These are phyloP conservation scores for Nigrospora sphaerica DNA, from an alignment of 2,329 filamentous ascomycete genomes.

Conservation along the genomic window DNA sequence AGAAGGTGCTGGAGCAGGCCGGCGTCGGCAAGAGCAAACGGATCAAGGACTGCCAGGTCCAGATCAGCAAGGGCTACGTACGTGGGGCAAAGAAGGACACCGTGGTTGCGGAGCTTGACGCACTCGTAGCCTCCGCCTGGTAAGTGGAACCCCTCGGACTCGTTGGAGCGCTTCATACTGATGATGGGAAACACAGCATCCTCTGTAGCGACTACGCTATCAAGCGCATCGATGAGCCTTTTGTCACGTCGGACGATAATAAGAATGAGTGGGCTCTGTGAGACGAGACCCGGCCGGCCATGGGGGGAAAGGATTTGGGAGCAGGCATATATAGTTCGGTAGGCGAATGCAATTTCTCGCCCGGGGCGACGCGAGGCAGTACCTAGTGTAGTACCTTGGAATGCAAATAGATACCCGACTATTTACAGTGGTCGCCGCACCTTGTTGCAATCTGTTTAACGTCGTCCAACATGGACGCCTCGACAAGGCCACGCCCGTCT, in stretches of 20 bases:
- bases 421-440: too few relatives aligned
- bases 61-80: conserved; percentile 71
- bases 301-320: too few relatives aligned
- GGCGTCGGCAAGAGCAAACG: conserved; percentile 68
- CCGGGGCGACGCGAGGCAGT: too few relatives aligned
- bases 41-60: conserved; percentile 78
- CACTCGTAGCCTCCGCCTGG: conserved; percentile 85
- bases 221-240: conserved; percentile 88
- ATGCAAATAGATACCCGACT: too few relatives aligned
- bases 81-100: conserved; percentile 68
- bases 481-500: too few relatives aligned
- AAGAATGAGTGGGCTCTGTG: conserved; percentile 71
- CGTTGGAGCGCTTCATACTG: conserved; percentile 9
- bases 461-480: too few relatives aligned
- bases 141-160: conserved; percentile 33
- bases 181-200: conserved; percentile 51
- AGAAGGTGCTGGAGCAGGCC: conserved; percentile 75
- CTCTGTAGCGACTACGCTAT: conserved; percentile 93
- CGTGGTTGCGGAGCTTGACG: conserved; percentile 83
- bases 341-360: too few relatives aligned
- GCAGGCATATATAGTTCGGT: too few relatives aligned
- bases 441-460: too few relatives aligned
- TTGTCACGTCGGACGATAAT: conserved; percentile 68
- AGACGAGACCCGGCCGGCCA: not conserved
- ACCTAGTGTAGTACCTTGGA: too few relatives aligned